Evolutionary conservation across 148 eudicot species (phyloP).

Genomic region (Limonium bicolor): DNA sequence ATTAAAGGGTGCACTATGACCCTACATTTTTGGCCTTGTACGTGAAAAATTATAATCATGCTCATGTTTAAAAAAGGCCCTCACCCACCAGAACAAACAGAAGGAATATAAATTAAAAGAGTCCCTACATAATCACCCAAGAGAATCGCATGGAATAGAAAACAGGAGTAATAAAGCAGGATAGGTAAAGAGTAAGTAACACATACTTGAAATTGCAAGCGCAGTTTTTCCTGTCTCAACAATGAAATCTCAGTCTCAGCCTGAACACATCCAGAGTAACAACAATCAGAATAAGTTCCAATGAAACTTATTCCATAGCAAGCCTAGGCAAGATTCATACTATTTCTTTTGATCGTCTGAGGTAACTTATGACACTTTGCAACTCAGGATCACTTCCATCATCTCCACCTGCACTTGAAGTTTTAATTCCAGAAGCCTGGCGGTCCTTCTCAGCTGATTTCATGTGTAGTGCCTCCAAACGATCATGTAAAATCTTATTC

Average conservation of each 20-base stretch:
- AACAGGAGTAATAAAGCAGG: not conserved
- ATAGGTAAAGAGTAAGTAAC: not conserved
- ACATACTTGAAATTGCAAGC: constrained; percentile 58
- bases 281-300: too few species aligned
- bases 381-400: constrained; percentile 45
- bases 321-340: constrained; percentile 19
- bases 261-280: constrained; percentile 10
- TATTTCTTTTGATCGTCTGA: constrained; percentile 90
- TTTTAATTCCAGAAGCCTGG: constrained; percentile 25
- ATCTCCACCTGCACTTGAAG: constrained; percentile 21
- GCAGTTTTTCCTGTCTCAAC: constrained; percentile 83
- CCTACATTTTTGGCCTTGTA: too few species aligned
- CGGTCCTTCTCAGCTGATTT: constrained; percentile 61
- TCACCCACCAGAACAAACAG: too few species aligned
- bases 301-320: too few species aligned
- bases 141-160: too few species aligned
- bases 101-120: too few species aligned
- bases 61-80: too few species aligned
- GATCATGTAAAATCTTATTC: constrained; percentile 66
- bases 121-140: too few species aligned
- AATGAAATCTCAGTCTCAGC: constrained; percentile 90
- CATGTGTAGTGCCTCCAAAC: constrained; percentile 76
- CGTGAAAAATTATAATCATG: too few species aligned
- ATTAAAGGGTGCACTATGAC: too few species aligned
- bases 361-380: constrained; percentile 73